These are phyloP conservation scores for Candida ortonii DNA, from an alignment of 805 yeast species.

Conservation along the genomic window DNA sequence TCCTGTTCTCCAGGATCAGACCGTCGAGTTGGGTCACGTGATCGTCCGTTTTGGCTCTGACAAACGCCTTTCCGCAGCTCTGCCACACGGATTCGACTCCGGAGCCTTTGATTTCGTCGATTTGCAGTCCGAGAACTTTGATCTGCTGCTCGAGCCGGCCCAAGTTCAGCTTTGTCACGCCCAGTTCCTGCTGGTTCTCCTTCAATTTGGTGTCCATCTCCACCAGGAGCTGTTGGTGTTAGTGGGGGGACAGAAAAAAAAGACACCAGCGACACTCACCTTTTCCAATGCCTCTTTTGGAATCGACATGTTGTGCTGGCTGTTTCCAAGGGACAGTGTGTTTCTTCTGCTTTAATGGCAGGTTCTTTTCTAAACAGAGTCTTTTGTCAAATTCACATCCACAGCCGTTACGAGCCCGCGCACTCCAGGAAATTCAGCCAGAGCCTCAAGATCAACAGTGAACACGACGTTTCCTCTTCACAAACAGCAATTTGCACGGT, in stretches of 20 bases:
- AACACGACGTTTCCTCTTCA: too few relatives aligned
- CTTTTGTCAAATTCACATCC: too few relatives aligned
- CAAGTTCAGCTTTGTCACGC: conserved; percentile 51
- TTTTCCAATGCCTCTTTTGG: conserved; percentile 46
- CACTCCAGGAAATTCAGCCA: too few relatives aligned
- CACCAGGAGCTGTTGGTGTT: conserved; percentile 40
- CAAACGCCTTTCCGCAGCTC: conserved; percentile 77
- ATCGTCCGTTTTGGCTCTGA: conserved; percentile 41
- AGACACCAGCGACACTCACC: conserved; percentile 12
- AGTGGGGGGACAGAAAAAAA: neutral
- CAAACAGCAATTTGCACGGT: too few relatives aligned
- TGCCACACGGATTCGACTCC: conserved; percentile 66
- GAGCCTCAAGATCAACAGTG: too few relatives aligned
- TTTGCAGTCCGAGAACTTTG: conserved; percentile 54
- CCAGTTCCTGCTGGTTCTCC: conserved; percentile 57
- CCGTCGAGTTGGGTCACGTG: conserved; percentile 48
- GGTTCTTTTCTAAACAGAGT: too few relatives aligned
- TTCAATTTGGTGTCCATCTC: conserved; percentile 68
- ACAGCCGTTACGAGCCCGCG: too few relatives aligned
- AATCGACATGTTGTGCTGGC: conserved; percentile 35
- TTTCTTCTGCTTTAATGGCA: too few relatives aligned
- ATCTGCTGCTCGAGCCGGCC: conserved; percentile 47
- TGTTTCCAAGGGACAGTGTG: too few relatives aligned
- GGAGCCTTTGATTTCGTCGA: conserved; percentile 47
- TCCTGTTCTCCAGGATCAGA: conserved; percentile 55